Conservation (phyloP, 805 yeast species). For the Starmerella gropengiesseri region DNA sequence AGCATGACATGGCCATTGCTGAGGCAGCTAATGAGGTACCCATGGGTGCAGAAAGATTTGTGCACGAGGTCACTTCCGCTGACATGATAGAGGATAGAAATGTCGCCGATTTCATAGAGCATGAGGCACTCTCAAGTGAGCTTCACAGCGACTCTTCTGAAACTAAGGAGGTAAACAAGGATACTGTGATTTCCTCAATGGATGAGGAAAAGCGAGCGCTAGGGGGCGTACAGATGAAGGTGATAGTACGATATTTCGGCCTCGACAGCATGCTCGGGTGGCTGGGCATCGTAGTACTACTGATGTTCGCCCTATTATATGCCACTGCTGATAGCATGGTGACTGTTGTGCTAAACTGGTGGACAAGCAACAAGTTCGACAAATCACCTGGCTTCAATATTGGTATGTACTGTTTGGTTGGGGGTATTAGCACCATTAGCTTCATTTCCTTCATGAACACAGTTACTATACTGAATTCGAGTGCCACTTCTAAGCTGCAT, state of each 20-base stretch:
- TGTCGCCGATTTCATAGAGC: not conserved
- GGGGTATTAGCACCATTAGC: not conserved
- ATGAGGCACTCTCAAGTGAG: not conserved
- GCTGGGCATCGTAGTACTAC: not conserved
- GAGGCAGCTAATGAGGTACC: not conserved
- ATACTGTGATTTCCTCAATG: too few species aligned
- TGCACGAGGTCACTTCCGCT: not conserved
- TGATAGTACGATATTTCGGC: slow-evolving; percentile 28
- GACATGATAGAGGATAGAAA: not conserved
- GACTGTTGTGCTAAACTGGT: slow-evolving; percentile 47
- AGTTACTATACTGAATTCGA: slow-evolving; percentile 35
- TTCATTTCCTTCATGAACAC: not conserved
- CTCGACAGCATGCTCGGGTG: not conserved
- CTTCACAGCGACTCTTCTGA: too few species aligned
- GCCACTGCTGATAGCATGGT: slow-evolving; percentile 35
- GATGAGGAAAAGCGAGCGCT: slow-evolving; percentile 7
- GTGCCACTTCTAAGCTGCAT: slow-evolving; percentile 48
- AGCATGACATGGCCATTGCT: not conserved
- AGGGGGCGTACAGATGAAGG: slow-evolving; percentile 20
- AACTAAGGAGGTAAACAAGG: too few species aligned
- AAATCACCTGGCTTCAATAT: slow-evolving; percentile 47
- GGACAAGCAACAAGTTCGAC: slow-evolving; percentile 45
- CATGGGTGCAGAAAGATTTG: not conserved
- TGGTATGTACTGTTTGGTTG: slow-evolving; percentile 37
- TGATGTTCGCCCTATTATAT: slow-evolving; percentile 20